These are phyloP conservation scores for Dalbergia cochinchinensis DNA, from an alignment of 306 rosid species.

Conservation along the genomic window DNA sequence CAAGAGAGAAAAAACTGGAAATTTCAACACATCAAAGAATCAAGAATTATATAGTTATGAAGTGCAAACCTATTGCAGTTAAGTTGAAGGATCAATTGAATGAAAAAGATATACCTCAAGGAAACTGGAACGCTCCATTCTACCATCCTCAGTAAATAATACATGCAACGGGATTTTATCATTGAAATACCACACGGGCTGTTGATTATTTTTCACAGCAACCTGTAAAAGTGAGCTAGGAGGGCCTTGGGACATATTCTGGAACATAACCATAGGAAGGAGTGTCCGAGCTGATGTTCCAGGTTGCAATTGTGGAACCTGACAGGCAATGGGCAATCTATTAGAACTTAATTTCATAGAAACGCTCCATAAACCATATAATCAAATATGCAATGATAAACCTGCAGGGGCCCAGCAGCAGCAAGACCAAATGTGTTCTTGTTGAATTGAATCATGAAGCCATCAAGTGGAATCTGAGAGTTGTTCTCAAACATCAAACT, in stretches of 20 bases:
- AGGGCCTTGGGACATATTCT: slow-evolving; percentile 96
- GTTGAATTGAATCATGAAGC: slow-evolving; percentile 99
- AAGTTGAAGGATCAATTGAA: neutral
- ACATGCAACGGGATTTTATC: slow-evolving; percentile 78
- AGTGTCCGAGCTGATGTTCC: slow-evolving; percentile 75
- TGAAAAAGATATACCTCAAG: slow-evolving; percentile 76
- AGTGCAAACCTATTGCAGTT: slow-evolving; percentile 1
- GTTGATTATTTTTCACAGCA: slow-evolving; percentile 91
- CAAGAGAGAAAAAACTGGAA: too few species aligned
- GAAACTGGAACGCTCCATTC: slow-evolving; percentile 91
- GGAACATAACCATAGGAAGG: slow-evolving; percentile 93
- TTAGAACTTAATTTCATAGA: slow-evolving; percentile 38
- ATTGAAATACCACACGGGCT: slow-evolving; percentile 94
- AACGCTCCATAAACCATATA: neutral
- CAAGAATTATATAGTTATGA: slow-evolving; percentile 16
- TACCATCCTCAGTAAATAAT: slow-evolving; percentile 91
- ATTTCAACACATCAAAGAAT: neutral
- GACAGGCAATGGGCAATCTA: slow-evolving; percentile 40
- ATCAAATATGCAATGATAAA: slow-evolving; percentile 44
- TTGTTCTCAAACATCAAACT: slow-evolving; percentile 84
- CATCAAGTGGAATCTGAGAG: slow-evolving; percentile 82
- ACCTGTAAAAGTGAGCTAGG: slow-evolving; percentile 92
- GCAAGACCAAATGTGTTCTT: slow-evolving; percentile 97
- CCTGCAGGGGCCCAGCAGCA: slow-evolving; percentile 93
- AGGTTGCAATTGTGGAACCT: slow-evolving; percentile 90